Evolutionary conservation across 2,329 filamentous ascomycete genomes (phyloP).

Genomic region (Thelonectria olida): DNA sequence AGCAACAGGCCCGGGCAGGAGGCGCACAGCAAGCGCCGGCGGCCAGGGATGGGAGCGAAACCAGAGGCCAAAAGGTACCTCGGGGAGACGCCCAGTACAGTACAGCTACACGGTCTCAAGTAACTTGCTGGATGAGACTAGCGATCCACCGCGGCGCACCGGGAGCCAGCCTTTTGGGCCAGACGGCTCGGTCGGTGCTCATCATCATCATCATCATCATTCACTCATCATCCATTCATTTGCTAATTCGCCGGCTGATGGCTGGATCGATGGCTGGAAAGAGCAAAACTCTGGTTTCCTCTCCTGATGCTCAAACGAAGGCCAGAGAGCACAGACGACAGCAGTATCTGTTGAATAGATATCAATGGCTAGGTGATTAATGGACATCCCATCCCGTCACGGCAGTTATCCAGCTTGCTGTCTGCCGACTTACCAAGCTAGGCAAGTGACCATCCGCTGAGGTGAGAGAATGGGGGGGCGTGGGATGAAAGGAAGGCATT

Average conservation of each 20-base stretch:
- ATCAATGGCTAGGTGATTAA: too few relatives aligned
- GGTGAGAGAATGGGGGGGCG: constrained; percentile 10
- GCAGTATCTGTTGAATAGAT: background rate
- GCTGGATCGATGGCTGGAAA: background rate
- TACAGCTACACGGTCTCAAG: constrained; percentile 31
- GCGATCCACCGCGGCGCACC: constrained; percentile 21
- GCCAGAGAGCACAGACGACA: background rate
- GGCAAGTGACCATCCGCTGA: constrained; percentile 2
- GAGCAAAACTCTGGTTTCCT: background rate
- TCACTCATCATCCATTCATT: constrained; percentile 10
- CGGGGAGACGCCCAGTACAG: constrained; percentile 26
- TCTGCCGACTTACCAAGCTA: constrained; percentile 14
- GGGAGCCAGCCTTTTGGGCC: constrained; percentile 27
- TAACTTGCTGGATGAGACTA: constrained; percentile 35
- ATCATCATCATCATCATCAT: constrained; percentile 2
- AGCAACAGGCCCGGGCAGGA: background rate
- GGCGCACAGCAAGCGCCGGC: constrained; percentile 22
- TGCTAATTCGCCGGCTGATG: background rate
- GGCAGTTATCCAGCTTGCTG: constrained; percentile 13
- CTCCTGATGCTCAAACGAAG: background rate
- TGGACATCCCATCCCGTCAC: background rate
- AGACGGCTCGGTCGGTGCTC: constrained; percentile 5
- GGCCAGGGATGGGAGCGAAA: constrained; percentile 23
- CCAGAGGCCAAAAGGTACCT: constrained; percentile 28
- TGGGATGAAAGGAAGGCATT: constrained; percentile 5